A percentile compares a stretch with the other conserved stretches of the same genome.
Conservation (phyloP, 768 basidiomycete species). For the Boletus pseudopeckii region DNA sequence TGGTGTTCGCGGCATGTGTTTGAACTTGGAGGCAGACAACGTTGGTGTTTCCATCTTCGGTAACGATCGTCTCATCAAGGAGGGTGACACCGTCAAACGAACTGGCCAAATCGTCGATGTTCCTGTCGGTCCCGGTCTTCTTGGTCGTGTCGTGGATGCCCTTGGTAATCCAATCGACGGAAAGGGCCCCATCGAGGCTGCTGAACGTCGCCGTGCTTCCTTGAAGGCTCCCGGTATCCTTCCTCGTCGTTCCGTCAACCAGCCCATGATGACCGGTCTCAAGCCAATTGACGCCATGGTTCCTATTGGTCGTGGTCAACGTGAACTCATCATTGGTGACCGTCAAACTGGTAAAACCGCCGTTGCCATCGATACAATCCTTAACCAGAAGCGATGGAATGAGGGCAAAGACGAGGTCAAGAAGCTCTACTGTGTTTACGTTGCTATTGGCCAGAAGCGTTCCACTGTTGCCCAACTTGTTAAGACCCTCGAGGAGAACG, state of each 20-base stretch:
- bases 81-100: constrained; percentile 99
- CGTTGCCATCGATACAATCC: constrained; percentile 99
- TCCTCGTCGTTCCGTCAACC: constrained; percentile 98
- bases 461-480: constrained; percentile 99
- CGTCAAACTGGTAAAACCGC: constrained; percentile 99
- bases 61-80: constrained; percentile 98
- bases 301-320: constrained; percentile 99
- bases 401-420: constrained; percentile 94
- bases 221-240: constrained; percentile 99
- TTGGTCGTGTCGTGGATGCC: constrained; percentile 99
- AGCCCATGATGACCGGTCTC: constrained; percentile 99
- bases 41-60: constrained; percentile 99
- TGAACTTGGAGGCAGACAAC: constrained; percentile 99
- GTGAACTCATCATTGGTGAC: constrained; percentile 99
- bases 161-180: constrained; percentile 99
- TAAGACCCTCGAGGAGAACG: constrained; percentile 99
- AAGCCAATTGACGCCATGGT: constrained; percentile 99
- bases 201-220: constrained; percentile 94
- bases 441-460: constrained; percentile 98
- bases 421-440: constrained; percentile 99
- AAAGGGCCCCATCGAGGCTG: constrained; percentile 93
- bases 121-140: constrained; percentile 93
- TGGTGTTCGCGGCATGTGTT: constrained; percentile 99
- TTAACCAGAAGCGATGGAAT: constrained; percentile 99
- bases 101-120: constrained; percentile 99